These are phyloP conservation scores for Trichophyton rubrum DNA, from an alignment of 2,329 filamentous ascomycete genomes.

Conservation along the genomic window DNA sequence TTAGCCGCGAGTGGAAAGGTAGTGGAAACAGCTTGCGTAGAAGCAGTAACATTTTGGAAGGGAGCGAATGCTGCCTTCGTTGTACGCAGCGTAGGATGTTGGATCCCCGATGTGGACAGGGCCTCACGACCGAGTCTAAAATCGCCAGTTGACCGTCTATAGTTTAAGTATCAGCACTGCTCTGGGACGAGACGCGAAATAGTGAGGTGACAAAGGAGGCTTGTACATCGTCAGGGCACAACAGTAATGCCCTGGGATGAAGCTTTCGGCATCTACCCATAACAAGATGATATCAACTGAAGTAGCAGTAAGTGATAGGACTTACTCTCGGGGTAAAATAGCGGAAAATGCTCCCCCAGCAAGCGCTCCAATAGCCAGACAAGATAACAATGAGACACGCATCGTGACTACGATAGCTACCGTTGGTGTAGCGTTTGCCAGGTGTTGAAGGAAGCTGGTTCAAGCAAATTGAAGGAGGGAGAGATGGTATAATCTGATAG, in stretches of 20 bases:
- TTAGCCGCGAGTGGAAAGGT: neutral
- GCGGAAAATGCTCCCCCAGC: neutral
- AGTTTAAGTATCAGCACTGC: neutral
- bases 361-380: neutral
- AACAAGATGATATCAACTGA: neutral
- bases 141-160: neutral
- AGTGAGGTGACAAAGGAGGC: no score
- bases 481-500: neutral
- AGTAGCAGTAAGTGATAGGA: neutral
- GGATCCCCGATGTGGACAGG: neutral
- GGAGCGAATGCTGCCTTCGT: neutral
- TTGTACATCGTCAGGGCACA: no score
- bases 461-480: neutral
- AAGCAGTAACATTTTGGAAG: neutral
- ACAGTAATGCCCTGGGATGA: neutral
- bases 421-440: neutral
- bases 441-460: neutral
- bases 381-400: neutral
- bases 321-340: constrained; percentile 1
- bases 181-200: neutral
- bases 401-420: neutral
- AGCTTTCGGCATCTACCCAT: neutral
- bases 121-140: neutral
- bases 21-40: neutral
- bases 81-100: neutral